phyloP scores from a whole-genome alignment of 1,284 basidiomycete genomes.

The Xanthoconium separans region DNA sequence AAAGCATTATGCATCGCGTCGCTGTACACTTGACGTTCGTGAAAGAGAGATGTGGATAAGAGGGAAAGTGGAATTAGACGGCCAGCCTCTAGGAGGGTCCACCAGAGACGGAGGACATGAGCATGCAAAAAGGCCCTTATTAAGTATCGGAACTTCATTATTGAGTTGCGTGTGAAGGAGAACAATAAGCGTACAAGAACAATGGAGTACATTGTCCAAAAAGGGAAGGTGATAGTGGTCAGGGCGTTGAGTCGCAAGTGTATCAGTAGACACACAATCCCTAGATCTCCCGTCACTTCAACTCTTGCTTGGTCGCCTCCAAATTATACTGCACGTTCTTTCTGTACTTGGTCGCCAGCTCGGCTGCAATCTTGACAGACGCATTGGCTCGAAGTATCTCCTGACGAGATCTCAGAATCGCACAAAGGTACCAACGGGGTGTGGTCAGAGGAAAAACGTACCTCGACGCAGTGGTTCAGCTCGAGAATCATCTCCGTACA shows the following conservation, averaged over 20 bases:
- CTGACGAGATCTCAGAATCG: slow-evolving; percentile 36
- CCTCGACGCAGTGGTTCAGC: slow-evolving; percentile 76
- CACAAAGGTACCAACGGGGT: background rate
- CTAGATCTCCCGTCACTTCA: background rate
- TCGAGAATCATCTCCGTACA: slow-evolving; percentile 81
- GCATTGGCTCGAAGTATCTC: slow-evolving; percentile 72
- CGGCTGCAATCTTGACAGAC: slow-evolving; percentile 71
- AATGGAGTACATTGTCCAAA: slow-evolving; percentile 19
- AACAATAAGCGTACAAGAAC: slow-evolving; percentile 20
- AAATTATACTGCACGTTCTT: slow-evolving; percentile 87
- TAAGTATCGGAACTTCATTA: slow-evolving; percentile 17
- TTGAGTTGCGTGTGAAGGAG: slow-evolving; percentile 5
- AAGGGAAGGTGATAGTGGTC: slow-evolving; percentile 18
- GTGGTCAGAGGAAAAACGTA: slow-evolving; percentile 28
- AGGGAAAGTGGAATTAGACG: slow-evolving; percentile 4
- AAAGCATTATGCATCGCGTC: slow-evolving; percentile 41
- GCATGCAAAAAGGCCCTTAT: slow-evolving; percentile 1
- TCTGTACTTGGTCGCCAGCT: slow-evolving; percentile 77
- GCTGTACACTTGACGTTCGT: slow-evolving; percentile 13
- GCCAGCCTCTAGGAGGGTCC: slow-evolving; percentile 17
- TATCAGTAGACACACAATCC: background rate
- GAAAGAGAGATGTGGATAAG: background rate
- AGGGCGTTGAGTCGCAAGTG: too few species aligned
- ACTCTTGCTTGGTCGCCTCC: slow-evolving; percentile 55
- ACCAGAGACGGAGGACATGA: slow-evolving; percentile 14